Conservation (phyloP, 768 basidiomycete species). For the Pleurotus giganteus region DNA sequence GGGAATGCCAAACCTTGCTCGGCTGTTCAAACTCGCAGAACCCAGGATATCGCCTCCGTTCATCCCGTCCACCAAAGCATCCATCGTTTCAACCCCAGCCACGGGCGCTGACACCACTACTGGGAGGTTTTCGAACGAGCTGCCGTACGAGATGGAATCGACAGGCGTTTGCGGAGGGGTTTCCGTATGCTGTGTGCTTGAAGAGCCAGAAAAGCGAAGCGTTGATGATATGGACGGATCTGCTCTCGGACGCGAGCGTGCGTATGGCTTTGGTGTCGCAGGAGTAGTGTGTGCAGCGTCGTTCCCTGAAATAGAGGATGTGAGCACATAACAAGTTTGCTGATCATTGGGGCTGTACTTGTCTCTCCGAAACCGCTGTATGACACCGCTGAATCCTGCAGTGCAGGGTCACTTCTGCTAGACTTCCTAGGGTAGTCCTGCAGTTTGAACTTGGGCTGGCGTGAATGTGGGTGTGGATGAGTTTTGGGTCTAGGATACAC, state of each 20-base stretch:
- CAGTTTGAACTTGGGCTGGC: constrained; percentile 28
- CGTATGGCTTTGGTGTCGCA: constrained; percentile 28
- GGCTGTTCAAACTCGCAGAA: constrained; percentile 38
- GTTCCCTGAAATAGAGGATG: constrained; percentile 15
- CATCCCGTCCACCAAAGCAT: constrained; percentile 88
- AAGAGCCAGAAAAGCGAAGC: constrained; percentile 61
- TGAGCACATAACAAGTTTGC: constrained; percentile 17
- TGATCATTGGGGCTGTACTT: constrained; percentile 29
- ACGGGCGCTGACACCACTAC: constrained; percentile 76
- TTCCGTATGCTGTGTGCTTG: constrained; percentile 67
- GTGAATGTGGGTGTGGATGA: constrained; percentile 28
- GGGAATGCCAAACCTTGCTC: constrained; percentile 54
- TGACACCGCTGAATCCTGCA: constrained; percentile 3
- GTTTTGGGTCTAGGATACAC: constrained; percentile 41
- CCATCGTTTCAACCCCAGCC: constrained; percentile 82
- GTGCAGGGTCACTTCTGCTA: constrained; percentile 17
- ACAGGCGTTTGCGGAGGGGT: constrained; percentile 72
- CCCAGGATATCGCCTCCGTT: constrained; percentile 65
- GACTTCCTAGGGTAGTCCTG: constrained; percentile 14
- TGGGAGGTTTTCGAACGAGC: constrained; percentile 51
- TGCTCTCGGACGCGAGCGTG: constrained; percentile 54
- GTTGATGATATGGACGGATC: constrained; percentile 49
- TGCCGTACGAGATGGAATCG: constrained; percentile 38
- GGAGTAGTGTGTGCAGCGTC: constrained; percentile 22
- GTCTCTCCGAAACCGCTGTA: constrained; percentile 1